A percentile compares a stretch with the other conserved stretches of the same genome.
These are phyloP conservation scores for Naganishia friedmannii DNA, from an alignment of 768 basidiomycete species.

Conservation along the genomic window DNA sequence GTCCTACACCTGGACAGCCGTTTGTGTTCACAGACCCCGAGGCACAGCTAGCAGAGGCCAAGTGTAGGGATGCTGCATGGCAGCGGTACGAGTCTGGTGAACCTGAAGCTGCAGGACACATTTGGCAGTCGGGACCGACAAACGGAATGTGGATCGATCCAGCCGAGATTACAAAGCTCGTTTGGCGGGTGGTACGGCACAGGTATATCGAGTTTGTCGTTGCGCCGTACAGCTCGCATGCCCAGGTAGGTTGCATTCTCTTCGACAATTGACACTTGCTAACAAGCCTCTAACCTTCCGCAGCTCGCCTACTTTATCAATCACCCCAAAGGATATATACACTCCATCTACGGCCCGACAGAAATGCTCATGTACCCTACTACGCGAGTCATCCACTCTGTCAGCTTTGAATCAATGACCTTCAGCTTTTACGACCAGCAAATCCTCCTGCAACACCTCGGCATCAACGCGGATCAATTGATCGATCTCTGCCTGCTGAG, in stretches of 20 bases:
- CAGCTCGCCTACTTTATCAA: slow-evolving; percentile 92
- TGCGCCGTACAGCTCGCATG: slow-evolving; percentile 91
- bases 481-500: slow-evolving; percentile 89
- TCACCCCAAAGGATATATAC: slow-evolving; percentile 88
- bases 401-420: slow-evolving; percentile 69
- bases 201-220: slow-evolving; percentile 93
- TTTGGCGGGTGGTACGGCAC: slow-evolving; percentile 87
- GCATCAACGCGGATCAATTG: slow-evolving; percentile 81
- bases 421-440: slow-evolving; percentile 85
- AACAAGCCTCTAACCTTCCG: neutral
- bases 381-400: slow-evolving; percentile 70
- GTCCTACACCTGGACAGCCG: neutral
- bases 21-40: slow-evolving; percentile 31
- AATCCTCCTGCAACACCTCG: slow-evolving; percentile 64
- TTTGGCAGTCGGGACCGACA: slow-evolving; percentile 70
- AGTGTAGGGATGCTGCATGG: slow-evolving; percentile 68
- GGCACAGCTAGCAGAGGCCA: slow-evolving; percentile 38
- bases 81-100: slow-evolving; percentile 85
- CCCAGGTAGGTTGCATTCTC: slow-evolving; percentile 67
- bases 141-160: slow-evolving; percentile 60
- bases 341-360: slow-evolving; percentile 85
- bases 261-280: neutral
- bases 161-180: slow-evolving; percentile 92
- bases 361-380: slow-evolving; percentile 82
- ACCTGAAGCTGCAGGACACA: slow-evolving; percentile 71